Evolutionary conservation across 352 stramenopile genomes (phyloP), one percentile per base, ranked within the genome.

Genomic region (Phytophthora fragariae): DNA sequence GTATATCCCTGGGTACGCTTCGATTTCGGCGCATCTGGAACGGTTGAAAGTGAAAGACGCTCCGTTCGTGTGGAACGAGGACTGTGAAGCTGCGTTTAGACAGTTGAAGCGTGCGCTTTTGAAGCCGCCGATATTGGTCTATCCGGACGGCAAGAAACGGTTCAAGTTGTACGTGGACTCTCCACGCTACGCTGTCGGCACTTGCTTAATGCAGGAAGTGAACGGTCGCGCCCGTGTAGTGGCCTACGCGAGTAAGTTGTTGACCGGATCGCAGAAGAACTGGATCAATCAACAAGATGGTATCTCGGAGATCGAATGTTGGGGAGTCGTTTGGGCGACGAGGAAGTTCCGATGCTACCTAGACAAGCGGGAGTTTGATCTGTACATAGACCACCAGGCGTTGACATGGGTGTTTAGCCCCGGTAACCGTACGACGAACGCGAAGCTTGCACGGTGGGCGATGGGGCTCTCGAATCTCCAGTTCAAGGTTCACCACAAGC

Each of bases 151-250:
- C 4, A 44, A 17, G 9, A 54, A 37, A 19, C 49, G 61, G 35
- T 68, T 63, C 19, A 56, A 61, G 24, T 5, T 68, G 9, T 68
- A 47, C 9, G 61, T 68, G n/a, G 50, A 61, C 9, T 68, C 61
- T 0, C 56, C 61, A 8, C 35, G 21, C 2, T 60, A 60, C 24
- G 52, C 50, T 1, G 35, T 68, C 0, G 61, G 52, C 24, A 21
- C 61, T 24, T 68, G 61, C 24, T 27, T 27, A 27, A 27, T 27
- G 24, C 24, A 27, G 24, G 24, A 54, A 37, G 52, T 54, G 6
- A n/a, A 68, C 27, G 52, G 39, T n/a, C 50, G 52, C 1, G 39
- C 57, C 24, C 50, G 37, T 37, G 62, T 68, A 1, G 52, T 62
- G 39, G 19, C 56, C 10, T 62, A 53, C 15, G 56, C 37, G 3